Evolutionary conservation across 2,329 filamentous ascomycete genomes (phyloP).

Genomic region (Clarireedia homoeocarpa): DNA sequence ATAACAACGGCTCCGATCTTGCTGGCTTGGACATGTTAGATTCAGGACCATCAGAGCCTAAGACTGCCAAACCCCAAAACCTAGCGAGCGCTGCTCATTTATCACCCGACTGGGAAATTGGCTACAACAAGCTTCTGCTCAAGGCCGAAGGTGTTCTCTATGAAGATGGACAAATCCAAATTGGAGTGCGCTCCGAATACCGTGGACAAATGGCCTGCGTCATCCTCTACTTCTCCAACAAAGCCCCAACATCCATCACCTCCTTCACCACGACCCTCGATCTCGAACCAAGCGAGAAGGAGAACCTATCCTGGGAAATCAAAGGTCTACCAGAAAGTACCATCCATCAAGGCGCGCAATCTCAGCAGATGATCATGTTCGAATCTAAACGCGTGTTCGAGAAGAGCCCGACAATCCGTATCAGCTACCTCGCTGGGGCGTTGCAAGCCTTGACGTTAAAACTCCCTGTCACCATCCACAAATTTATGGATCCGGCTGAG

Average conservation of each 20-base stretch:
- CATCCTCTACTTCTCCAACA: slow-evolving; percentile 94
- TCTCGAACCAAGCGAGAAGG: slow-evolving; percentile 59
- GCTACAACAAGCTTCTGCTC: slow-evolving; percentile 77
- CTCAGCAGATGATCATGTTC: slow-evolving; percentile 92
- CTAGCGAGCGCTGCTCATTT: slow-evolving; percentile 87
- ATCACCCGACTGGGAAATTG: slow-evolving; percentile 88
- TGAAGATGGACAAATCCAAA: slow-evolving; percentile 88
- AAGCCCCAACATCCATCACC: slow-evolving; percentile 73
- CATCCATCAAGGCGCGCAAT: slow-evolving; percentile 66
- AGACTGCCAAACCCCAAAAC: slow-evolving; percentile 63
- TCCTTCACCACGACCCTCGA: slow-evolving; percentile 94
- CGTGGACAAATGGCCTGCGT: slow-evolving; percentile 91
- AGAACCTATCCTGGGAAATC: slow-evolving; percentile 71
- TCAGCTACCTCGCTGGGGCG: slow-evolving; percentile 90
- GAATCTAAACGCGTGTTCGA: slow-evolving; percentile 76
- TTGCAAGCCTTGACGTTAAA: slow-evolving; percentile 88
- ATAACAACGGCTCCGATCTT: slow-evolving; percentile 51
- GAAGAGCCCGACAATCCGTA: slow-evolving; percentile 80
- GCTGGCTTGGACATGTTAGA: slow-evolving; percentile 73
- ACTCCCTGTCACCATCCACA: slow-evolving; percentile 80
- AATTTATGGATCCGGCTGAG: slow-evolving; percentile 93
- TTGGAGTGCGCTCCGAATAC: slow-evolving; percentile 89
- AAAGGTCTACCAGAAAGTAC: slow-evolving; percentile 83
- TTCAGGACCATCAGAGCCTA: slow-evolving; percentile 47
- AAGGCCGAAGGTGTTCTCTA: slow-evolving; percentile 81